These are phyloP conservation scores for Azolla pinnata DNA, from an alignment of 75 land plant genomes.

Conservation along the genomic window DNA sequence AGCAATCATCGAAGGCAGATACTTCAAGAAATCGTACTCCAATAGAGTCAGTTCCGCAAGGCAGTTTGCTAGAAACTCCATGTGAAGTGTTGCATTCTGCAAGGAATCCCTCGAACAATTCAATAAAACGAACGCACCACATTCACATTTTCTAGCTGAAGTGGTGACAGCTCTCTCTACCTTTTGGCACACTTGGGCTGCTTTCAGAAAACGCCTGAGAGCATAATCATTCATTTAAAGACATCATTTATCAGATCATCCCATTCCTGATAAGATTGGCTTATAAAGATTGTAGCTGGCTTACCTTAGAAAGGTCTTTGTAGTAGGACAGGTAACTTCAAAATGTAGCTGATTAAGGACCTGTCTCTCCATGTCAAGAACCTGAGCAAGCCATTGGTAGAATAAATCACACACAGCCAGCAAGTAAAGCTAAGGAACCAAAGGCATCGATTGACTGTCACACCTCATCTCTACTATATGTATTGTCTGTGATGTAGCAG, in stretches of 20 bases:
- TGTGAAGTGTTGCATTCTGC: conserved; percentile 35
- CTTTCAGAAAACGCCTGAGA: conserved; percentile 67
- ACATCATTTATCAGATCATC: background rate
- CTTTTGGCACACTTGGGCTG: conserved; percentile 70
- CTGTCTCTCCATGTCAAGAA: conserved; percentile 49
- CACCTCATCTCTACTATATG: conserved; percentile 58
- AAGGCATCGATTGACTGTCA: background rate
- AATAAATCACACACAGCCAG: background rate
- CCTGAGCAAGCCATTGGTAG: conserved; percentile 15
- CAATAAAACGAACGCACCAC: conserved; percentile 1
- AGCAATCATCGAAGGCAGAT: conserved; percentile 61
- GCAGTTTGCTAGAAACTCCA: conserved; percentile 42
- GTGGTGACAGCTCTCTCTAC: conserved; percentile 17
- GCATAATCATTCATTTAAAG: background rate
- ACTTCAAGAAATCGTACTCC: conserved; percentile 42
- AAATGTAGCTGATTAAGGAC: conserved; percentile 46
- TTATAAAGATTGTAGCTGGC: background rate
- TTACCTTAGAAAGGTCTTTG: conserved; percentile 46
- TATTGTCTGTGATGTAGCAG: conserved; percentile 75
- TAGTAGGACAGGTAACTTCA: conserved; percentile 54
- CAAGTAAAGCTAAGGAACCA: background rate
- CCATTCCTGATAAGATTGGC: background rate
- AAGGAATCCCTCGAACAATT: conserved; percentile 24
- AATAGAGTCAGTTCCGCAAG: conserved; percentile 53
- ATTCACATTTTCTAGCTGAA: background rate